phyloP scores from a whole-genome alignment of 1,284 basidiomycete genomes.

The Cryptococcus depauperatus region DNA sequence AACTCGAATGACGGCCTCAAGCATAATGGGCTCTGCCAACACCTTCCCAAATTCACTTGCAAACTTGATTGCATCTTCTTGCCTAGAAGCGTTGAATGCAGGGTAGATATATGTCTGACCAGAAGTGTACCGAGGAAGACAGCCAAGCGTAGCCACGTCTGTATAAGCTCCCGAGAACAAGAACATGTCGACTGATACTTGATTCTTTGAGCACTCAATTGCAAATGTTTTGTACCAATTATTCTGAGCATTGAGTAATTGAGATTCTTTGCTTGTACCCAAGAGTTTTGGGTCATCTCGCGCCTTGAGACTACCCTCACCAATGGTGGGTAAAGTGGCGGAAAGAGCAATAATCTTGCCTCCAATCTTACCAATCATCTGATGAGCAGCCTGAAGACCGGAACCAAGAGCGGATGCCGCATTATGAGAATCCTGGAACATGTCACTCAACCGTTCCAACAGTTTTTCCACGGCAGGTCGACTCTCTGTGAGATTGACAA shows the following conservation, averaged over 20 bases:
- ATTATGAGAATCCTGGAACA: constrained; percentile 90
- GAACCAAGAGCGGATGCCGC: constrained; percentile 94
- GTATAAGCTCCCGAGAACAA: constrained; percentile 88
- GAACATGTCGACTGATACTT: constrained; percentile 99
- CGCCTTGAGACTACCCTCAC: constrained; percentile 87
- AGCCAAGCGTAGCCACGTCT: constrained; percentile 74
- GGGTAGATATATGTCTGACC: constrained; percentile 99
- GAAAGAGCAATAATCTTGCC: constrained; percentile 92
- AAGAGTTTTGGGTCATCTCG: constrained; percentile 94
- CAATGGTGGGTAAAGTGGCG: constrained; percentile 76
- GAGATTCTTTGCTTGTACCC: constrained; percentile 89
- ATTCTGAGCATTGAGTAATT: constrained; percentile 75
- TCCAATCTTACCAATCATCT: constrained; percentile 86
- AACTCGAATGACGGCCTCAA: constrained; percentile 96
- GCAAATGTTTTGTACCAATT: constrained; percentile 99
- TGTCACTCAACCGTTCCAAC: constrained; percentile 75
- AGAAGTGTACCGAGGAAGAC: constrained; percentile 92
- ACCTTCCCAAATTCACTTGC: constrained; percentile 94
- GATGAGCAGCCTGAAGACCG: constrained; percentile 90
- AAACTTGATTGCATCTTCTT: constrained; percentile 96
- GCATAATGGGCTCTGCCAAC: constrained; percentile 85
- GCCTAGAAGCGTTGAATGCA: constrained; percentile 86
- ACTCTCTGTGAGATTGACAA: constrained; percentile 86
- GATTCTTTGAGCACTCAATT: constrained; percentile 94
- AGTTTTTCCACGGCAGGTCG: constrained; percentile 73